Percentiles rank a stretch among this genome's conserved stretches.
These are phyloP conservation scores for Penicillium fimorum DNA, from an alignment of 495 filamentous ascomycete species.

Conservation along the genomic window DNA sequence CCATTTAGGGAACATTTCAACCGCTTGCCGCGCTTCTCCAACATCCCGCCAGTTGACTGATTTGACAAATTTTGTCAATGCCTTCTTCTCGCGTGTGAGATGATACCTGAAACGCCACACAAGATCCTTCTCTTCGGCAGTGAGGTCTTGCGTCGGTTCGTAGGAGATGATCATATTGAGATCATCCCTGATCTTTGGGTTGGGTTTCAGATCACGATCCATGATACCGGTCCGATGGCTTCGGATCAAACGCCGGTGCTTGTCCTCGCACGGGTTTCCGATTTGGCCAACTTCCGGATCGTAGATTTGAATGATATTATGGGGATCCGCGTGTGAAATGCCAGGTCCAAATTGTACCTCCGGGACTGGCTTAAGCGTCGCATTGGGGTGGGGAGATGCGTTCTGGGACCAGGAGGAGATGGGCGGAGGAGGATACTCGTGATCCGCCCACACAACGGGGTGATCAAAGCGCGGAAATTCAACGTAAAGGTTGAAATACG, in stretches of 20 bases:
- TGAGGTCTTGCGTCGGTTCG: slow-evolving; percentile 84
- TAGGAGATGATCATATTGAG: slow-evolving; percentile 89
- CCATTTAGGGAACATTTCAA: slow-evolving; percentile 89
- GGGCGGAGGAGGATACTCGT: slow-evolving; percentile 83
- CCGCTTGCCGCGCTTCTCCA: slow-evolving; percentile 83
- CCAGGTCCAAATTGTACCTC: slow-evolving; percentile 82
- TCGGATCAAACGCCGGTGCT: slow-evolving; percentile 86
- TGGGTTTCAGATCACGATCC: slow-evolving; percentile 91
- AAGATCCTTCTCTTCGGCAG: slow-evolving; percentile 87
- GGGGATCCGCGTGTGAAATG: slow-evolving; percentile 60
- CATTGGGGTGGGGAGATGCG: slow-evolving; percentile 60
- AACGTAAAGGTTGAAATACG: slow-evolving; percentile 74
- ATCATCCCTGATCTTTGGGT: slow-evolving; percentile 93
- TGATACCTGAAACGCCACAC: slow-evolving; percentile 97
- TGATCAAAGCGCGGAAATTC: slow-evolving; percentile 96
- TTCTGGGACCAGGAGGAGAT: slow-evolving; percentile 68
- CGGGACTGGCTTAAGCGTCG: slow-evolving; percentile 71
- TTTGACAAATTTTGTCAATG: slow-evolving; percentile 96
- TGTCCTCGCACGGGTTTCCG: slow-evolving; percentile 94
- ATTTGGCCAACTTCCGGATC: slow-evolving; percentile 86
- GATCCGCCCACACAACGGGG: slow-evolving; percentile 90
- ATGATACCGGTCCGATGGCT: slow-evolving; percentile 90
- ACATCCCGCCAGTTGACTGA: slow-evolving; percentile 89
- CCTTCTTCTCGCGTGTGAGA: slow-evolving; percentile 86
- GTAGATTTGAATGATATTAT: slow-evolving; percentile 74